Evolutionary conservation across 805 yeast species (phyloP).

Genomic region (Scheffersomyces ergatensis): DNA sequence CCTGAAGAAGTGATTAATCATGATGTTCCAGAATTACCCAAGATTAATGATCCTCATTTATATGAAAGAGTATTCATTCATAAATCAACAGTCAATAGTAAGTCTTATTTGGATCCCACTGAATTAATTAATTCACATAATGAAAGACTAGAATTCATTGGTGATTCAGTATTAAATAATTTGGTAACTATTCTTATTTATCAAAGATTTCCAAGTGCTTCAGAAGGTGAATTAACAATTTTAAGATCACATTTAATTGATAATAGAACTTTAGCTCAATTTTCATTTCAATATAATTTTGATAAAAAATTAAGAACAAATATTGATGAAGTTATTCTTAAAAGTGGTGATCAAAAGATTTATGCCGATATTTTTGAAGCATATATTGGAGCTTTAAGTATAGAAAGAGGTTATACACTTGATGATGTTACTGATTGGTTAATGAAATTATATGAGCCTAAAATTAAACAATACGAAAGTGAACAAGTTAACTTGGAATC

Average conservation of each 20-base stretch:
- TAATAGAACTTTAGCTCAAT: conserved; percentile 67
- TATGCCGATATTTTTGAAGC: conserved; percentile 94
- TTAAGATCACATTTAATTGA: conserved; percentile 70
- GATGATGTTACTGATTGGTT: conserved; percentile 58
- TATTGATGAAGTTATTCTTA: conserved; percentile 43
- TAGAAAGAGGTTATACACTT: conserved; percentile 50
- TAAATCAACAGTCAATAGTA: conserved; percentile 64
- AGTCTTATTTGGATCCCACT: conserved; percentile 50
- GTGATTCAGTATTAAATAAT: conserved; percentile 79
- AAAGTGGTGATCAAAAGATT: conserved; percentile 61
- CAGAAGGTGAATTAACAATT: conserved; percentile 79
- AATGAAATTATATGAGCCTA: conserved; percentile 46
- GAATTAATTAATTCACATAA: conserved; percentile 68
- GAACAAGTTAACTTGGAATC: conserved; percentile 34
- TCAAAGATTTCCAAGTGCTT: conserved; percentile 60
- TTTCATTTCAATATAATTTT: conserved; percentile 68
- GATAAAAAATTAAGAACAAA: conserved; percentile 53
- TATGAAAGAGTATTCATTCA: conserved; percentile 77
- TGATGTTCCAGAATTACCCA: conserved; percentile 61
- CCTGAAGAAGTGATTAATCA: conserved; percentile 12
- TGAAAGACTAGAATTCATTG: conserved; percentile 86
- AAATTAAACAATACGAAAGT: conserved; percentile 28
- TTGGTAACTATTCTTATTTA: conserved; percentile 70
- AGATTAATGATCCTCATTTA: conserved; percentile 56
- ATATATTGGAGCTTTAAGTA: conserved; percentile 78